Conservation (phyloP, 2,329 filamentous ascomycete species). For the Colletotrichum coccodes region DNA sequence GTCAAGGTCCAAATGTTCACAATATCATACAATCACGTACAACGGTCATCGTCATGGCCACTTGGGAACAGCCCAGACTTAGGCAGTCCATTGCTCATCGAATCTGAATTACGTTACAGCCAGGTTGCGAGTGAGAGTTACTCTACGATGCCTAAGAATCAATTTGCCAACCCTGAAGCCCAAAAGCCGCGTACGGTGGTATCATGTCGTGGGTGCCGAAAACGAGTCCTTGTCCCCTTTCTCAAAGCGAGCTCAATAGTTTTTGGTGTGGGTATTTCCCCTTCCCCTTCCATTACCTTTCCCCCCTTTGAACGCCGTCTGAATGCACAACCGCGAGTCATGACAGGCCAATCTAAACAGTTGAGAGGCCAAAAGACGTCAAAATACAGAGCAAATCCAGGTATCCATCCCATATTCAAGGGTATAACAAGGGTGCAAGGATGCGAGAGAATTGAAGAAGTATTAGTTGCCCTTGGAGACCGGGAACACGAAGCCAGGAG, state of each 20-base stretch:
- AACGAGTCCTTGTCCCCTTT: background rate
- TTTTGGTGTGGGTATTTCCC: conserved; percentile 23
- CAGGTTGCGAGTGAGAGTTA: background rate
- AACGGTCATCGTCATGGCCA: background rate
- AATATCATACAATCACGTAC: background rate
- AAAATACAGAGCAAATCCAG: conserved; percentile 10
- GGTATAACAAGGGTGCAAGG: background rate
- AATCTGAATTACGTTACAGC: background rate
- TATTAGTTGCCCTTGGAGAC: conserved; percentile 39
- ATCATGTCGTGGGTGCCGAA: conserved; percentile 5
- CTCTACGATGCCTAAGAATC: conserved; percentile 11
- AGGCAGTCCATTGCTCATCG: background rate
- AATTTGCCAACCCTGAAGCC: conserved; percentile 10
- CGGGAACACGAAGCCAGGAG: conserved; percentile 50
- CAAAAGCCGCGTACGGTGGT: conserved; percentile 13
- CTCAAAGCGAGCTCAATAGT: conserved; percentile 5
- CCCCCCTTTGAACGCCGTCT: conserved; percentile 16
- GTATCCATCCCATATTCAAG: conserved; percentile 12
- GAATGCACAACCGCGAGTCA: conserved; percentile 18
- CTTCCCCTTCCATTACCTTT: background rate
- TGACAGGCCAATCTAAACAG: conserved; percentile 8
- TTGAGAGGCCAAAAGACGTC: conserved; percentile 10
- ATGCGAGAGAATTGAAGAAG: background rate
- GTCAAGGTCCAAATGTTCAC: background rate
- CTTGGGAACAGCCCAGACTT: background rate